Evolutionary conservation across 2,329 filamentous ascomycete genomes (phyloP), one percentile per base, ranked within the genome.

Genomic region (Tolypocladium inflatum): DNA sequence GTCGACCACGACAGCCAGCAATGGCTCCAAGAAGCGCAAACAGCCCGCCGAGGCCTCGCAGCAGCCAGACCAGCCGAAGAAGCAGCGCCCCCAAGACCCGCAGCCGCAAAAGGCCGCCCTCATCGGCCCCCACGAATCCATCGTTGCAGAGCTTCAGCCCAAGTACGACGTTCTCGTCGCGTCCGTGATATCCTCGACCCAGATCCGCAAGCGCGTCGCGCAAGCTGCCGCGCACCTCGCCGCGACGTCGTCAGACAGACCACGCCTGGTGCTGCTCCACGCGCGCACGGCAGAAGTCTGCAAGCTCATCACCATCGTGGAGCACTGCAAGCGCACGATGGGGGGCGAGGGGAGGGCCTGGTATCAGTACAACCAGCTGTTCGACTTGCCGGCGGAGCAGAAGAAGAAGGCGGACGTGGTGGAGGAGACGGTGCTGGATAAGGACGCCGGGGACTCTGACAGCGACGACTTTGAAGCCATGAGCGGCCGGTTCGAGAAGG

Each of bases 281-380:
- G 79, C 80, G 38, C 77, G 78, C 23, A 73, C 78, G 0, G 60
- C 68, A 11, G 79, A 83, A 3, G 78, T 82, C 2, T 78, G 77
- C 70, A 91, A 91, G 70, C 75, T 90, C 65, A 81, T 90, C 64
- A 86, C 82, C 4, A 80, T 90, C 52, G 78, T 79, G 51, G 88
- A 91, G 70, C 84, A 88, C 42, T 79, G 78, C 58, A 87, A 87
- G 69, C 74, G 80, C 43, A 74, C 83, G 53, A 71, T 88, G 56
- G 72, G 66, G 38, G 75, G 77, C 55, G 70, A 74, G 45, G 76
- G 75, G 4, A 74, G 73, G 59, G 63, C 72, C 54, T 84, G 79
- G 77, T 82, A 73, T 59, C 82, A 83, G 67, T 85, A 83, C 68
- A 85, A 85, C 60, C 74, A 79, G 56, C 70, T 84, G 15, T 82